These are phyloP conservation scores for Kregervanrija pseudodelftensis DNA, from an alignment of 805 yeast species.

Conservation along the genomic window DNA sequence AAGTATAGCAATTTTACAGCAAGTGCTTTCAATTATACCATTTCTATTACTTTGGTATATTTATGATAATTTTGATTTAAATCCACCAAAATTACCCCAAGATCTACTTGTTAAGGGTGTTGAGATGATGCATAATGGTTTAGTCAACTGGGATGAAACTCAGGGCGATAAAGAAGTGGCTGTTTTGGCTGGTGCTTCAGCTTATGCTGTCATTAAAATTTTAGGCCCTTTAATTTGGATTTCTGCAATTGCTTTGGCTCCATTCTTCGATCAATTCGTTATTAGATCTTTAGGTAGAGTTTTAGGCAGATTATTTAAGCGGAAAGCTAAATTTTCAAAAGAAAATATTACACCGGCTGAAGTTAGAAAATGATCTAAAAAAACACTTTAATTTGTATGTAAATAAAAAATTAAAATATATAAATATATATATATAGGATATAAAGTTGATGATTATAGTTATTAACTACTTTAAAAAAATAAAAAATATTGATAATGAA, in stretches of 20 bases:
- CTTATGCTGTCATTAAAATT: conserved; percentile 29
- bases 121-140: conserved; percentile 36
- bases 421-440: too few relatives aligned
- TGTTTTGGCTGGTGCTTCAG: conserved; percentile 28
- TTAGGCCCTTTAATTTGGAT: conserved; percentile 22
- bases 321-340: conserved; percentile 2
- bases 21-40: conserved; percentile 46
- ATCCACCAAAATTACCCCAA: conserved; percentile 42
- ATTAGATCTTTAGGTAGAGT: conserved; percentile 24
- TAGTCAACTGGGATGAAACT: conserved; percentile 18
- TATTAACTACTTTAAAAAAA: too few relatives aligned
- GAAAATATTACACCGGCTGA: conserved; percentile 1
- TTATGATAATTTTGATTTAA: conserved; percentile 35
- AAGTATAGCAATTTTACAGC: conserved; percentile 44
- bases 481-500: too few relatives aligned
- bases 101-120: conserved; percentile 43
- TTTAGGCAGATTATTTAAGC: conserved; percentile 12
- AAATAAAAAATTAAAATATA: too few relatives aligned
- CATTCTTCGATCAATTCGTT: conserved; percentile 29
- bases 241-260: conserved; percentile 26
- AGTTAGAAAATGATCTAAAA: background rate
- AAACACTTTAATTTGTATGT: too few relatives aligned
- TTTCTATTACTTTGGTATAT: conserved; percentile 44
- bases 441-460: too few relatives aligned
- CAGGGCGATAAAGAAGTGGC: conserved; percentile 24